Base-by-base conservation (phyloP, 352 stramenopile species). In the Chloridella minuta region DNA sequence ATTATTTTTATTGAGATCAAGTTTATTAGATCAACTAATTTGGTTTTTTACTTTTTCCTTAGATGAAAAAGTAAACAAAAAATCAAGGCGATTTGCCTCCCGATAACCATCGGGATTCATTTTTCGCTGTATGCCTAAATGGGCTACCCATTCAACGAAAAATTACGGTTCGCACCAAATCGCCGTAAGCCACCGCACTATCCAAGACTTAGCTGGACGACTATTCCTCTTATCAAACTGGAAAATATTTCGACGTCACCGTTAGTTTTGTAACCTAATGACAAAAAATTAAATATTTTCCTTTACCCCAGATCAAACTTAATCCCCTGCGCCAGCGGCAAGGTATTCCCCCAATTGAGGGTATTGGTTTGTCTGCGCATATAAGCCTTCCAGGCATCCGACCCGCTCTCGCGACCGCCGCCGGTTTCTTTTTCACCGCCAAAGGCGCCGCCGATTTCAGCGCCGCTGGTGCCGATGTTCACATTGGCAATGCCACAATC, bases 321-420 rank as follows among this genome's bases (percentile, higher is more conserved):
- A 86, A 97, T 96, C 86, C 93, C 93, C 88, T 97, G 93, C 0
- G 93, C 93, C 23, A 97, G 91, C 23, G 93, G 93, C 2, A 97
- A 90, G 87, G 93, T 91, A 88, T 96, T 93, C 89, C 92, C 94
- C 89, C 96, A 91, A 90, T 97, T 97, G 88, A 97, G 91, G 28
- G 93, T 96, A 90, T 92, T 95, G 86, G 93, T 96, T 21, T 91
- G 94, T n/a, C 93, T 92, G 27, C 93, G 92, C 92, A 96, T 96
- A 92, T 97, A 97, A 89, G 94, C 91, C 90, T 96, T 97, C 93
- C 93, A 97, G 16, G 92, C 89, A 86, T 97, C 93, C 86, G 91
- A 95, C 85, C 93, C 93, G 22, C 91, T 95, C 87, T 97, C 93
- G 83, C 93, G 91, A 80, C 93, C 93, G 3, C 93, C 92, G 21